A percentile compares a stretch with the other conserved stretches of the same genome.
These are phyloP conservation scores for Setaria viridis DNA, from an alignment of 202 grass and related monocot species.

Conservation along the genomic window DNA sequence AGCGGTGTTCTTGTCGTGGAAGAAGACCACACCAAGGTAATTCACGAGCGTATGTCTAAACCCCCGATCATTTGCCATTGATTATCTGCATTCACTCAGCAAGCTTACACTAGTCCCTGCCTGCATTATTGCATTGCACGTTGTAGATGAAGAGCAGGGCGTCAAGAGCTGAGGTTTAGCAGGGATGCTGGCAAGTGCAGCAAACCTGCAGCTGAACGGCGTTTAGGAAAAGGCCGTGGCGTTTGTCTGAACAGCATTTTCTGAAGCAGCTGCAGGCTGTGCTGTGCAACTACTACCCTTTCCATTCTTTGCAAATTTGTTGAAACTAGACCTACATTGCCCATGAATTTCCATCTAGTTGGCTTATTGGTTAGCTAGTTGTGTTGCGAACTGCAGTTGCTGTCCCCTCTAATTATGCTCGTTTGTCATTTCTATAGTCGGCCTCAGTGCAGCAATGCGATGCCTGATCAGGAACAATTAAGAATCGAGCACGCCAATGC, in stretches of 20 bases:
- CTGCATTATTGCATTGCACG: background rate
- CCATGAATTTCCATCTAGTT: too few species aligned
- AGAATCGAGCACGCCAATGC: too few species aligned
- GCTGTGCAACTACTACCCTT: too few species aligned
- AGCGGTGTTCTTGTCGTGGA: constrained; percentile 20
- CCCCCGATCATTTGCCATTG: background rate
- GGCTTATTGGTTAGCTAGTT: too few species aligned
- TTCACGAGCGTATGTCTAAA: background rate
- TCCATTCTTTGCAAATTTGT: too few species aligned
- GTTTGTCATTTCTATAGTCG: too few species aligned
- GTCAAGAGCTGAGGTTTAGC: constrained; percentile 14
- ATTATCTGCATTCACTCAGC: background rate
- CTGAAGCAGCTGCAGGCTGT: background rate
- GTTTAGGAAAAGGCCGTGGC: background rate
- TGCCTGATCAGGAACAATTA: too few species aligned
- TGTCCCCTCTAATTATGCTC: too few species aligned
- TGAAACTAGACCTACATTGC: too few species aligned
- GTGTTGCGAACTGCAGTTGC: too few species aligned
- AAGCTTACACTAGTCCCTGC: background rate
- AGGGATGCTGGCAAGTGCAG: background rate
- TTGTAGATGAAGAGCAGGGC: constrained; percentile 50
- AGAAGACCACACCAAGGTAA: constrained; percentile 55
- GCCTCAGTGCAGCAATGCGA: too few species aligned
- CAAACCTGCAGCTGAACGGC: background rate
- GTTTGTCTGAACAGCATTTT: background rate